These are phyloP conservation scores for Cucurbita moschata DNA, from an alignment of 306 rosid species.

Conservation along the genomic window DNA sequence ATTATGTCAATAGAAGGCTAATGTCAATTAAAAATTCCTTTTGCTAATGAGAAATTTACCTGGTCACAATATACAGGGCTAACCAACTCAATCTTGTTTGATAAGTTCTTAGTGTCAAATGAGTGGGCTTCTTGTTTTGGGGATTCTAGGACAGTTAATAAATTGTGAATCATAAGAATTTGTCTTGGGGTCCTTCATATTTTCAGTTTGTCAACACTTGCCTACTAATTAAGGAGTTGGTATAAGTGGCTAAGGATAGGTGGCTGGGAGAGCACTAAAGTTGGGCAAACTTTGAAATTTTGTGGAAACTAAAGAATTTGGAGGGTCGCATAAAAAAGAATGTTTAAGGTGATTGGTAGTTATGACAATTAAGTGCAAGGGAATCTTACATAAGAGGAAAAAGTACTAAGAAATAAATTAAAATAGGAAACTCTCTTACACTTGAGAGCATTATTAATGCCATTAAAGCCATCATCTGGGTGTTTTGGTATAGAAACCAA, in stretches of 20 bases:
- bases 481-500: neutral
- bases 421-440: neutral
- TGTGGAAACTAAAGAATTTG: neutral
- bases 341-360: neutral
- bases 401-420: neutral
- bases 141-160: neutral
- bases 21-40: neutral
- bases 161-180: neutral
- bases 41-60: neutral
- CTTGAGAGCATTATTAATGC: neutral
- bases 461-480: neutral
- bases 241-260: neutral
- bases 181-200: neutral
- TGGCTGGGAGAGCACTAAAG: neutral
- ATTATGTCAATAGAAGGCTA: neutral
- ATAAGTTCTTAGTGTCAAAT: neutral
- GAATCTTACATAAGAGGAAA: neutral
- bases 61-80: neutral
- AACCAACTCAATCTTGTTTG: neutral
- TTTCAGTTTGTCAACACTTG: neutral
- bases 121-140: neutral
- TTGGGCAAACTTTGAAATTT: neutral
- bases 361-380: neutral
- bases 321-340: neutral
- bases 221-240: neutral